Base-by-base conservation (phyloP, 2,329 filamentous ascomycete genomes). In the Epicoccum nigrum region DNA sequence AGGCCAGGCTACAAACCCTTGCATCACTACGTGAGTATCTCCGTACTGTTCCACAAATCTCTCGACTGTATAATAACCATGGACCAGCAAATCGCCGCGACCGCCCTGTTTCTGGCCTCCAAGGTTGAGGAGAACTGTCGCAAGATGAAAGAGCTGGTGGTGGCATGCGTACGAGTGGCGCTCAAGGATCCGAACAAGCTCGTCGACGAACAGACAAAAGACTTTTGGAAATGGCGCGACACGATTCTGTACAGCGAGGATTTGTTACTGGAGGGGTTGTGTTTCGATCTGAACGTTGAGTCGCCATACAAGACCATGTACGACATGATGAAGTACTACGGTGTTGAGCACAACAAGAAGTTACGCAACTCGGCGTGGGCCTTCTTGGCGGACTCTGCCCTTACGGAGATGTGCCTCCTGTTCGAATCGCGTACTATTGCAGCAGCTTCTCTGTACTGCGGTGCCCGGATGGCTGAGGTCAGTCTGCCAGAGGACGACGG, bases 161-260 rank as follows among this genome's bases (percentile, higher is more conserved):
- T 97, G 25, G 90, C 92, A 1, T 94, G 96, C 64, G 94, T 92
- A 54, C 90, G 93, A 60, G 91, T 97, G 16, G 94, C 93, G 21
- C 92, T 97, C 74, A 97, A 99, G 77, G 93, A 97, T 63, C 81
- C 90, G 1, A 89, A 91, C 64, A 83, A 97, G 52, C 80, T 93
- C 45, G 90, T 97, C 44, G 94, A 99, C 70, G 94, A 97, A 74
- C 92, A 97, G 73, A 95, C 89, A 62, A 97, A 97, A 69, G 94
- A 99, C 69, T 99, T 94, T 71, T 99, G 94, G 94, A 86, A 89
- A 67, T 99, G 94, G 94, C 85, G 92, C 55, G 94, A 99, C 70
- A 94, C 88, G 51, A 96, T 99, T 50, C 79, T 97, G 12, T 87
- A 89, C 59, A 91, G 95, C 68, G 94, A 99, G 75, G 94, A 97